Evolutionary conservation across 2,329 filamentous ascomycete genomes (phyloP).

Genomic region (Saccharata proteae): DNA sequence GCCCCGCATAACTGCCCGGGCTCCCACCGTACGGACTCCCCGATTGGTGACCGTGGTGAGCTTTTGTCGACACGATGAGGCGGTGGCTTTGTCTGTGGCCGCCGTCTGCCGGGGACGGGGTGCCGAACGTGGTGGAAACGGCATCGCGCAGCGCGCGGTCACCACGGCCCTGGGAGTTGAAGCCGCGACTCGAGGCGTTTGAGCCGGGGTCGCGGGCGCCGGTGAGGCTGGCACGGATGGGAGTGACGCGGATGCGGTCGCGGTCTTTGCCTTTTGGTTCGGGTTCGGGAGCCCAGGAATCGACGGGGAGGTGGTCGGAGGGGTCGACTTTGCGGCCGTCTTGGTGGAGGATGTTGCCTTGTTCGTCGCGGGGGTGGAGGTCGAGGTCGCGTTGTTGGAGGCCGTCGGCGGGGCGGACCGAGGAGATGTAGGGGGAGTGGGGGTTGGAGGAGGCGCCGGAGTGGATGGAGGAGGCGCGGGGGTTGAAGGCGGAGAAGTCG

Average conservation of each 20-base stretch:
- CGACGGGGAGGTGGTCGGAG: slow-evolving; percentile 66
- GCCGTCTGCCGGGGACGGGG: neutral
- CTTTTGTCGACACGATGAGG: too few species aligned
- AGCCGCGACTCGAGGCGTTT: too few species aligned
- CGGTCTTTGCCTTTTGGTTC: slow-evolving; percentile 46
- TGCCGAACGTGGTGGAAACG: slow-evolving; percentile 2
- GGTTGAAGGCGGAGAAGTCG: slow-evolving; percentile 62
- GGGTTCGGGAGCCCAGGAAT: slow-evolving; percentile 67
- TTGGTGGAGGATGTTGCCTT: slow-evolving; percentile 61
- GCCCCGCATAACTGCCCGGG: slow-evolving; percentile 13
- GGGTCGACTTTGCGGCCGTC: slow-evolving; percentile 70
- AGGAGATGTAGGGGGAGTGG: neutral
- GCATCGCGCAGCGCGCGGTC: slow-evolving; percentile 7
- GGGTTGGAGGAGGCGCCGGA: neutral
- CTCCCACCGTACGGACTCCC: slow-evolving; percentile 19
- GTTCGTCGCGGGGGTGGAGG: slow-evolving; percentile 28
- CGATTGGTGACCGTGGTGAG: neutral
- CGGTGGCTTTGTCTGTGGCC: slow-evolving; percentile 1
- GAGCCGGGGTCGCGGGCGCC: slow-evolving; percentile 35
- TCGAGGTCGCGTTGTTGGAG: slow-evolving; percentile 14
- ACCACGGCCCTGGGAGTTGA: too few species aligned
- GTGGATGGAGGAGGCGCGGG: slow-evolving; percentile 22
- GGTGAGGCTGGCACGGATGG: slow-evolving; percentile 36
- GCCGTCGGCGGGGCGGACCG: slow-evolving; percentile 25
- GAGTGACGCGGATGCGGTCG: slow-evolving; percentile 15